Evolutionary conservation across 441 rosid species (phyloP).

Genomic region (Populus tomentosa): DNA sequence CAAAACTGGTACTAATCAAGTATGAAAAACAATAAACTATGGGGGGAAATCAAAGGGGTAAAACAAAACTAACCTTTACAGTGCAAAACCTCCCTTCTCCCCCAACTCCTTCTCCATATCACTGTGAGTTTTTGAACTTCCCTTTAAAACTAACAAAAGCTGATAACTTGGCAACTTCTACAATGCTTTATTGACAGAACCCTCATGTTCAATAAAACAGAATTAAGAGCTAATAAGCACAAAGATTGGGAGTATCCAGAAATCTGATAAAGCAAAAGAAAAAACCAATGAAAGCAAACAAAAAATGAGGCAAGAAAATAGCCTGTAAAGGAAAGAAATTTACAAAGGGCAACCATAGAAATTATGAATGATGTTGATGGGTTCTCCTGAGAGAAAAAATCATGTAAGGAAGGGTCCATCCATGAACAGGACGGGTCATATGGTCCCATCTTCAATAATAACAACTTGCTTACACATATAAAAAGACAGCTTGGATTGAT

Average conservation of each 20-base stretch:
- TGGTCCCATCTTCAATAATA: constrained; percentile 52
- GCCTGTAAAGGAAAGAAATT: constrained; percentile 11
- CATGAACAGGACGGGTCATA: constrained; percentile 32
- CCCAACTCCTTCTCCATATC: constrained; percentile 10
- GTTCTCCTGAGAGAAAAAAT: constrained; percentile 38
- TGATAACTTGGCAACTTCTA: neutral
- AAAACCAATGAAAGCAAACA: constrained; percentile 6
- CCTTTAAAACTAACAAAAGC: neutral
- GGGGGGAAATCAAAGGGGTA: neutral
- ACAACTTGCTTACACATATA: constrained; percentile 23
- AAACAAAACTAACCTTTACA: constrained; percentile 24
- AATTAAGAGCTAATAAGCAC: constrained; percentile 21
- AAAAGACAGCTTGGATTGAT: constrained; percentile 43
- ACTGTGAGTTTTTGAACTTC: constrained; percentile 1
- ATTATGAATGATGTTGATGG: constrained; percentile 54
- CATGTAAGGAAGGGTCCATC: constrained; percentile 21
- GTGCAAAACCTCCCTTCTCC: constrained; percentile 17
- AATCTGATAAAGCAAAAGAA: constrained; percentile 20
- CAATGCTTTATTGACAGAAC: neutral
- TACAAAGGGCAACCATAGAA: constrained; percentile 40
- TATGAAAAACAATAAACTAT: constrained; percentile 4
- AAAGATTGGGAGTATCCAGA: constrained; percentile 30
- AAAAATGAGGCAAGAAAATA: constrained; percentile 5
- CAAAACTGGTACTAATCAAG: constrained; percentile 6
- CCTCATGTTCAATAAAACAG: constrained; percentile 9